A percentile compares a stretch with the other conserved stretches of the same genome.
Evolutionary conservation across 495 filamentous ascomycete species (phyloP).

Genomic region (Penicillium cataractarum): DNA sequence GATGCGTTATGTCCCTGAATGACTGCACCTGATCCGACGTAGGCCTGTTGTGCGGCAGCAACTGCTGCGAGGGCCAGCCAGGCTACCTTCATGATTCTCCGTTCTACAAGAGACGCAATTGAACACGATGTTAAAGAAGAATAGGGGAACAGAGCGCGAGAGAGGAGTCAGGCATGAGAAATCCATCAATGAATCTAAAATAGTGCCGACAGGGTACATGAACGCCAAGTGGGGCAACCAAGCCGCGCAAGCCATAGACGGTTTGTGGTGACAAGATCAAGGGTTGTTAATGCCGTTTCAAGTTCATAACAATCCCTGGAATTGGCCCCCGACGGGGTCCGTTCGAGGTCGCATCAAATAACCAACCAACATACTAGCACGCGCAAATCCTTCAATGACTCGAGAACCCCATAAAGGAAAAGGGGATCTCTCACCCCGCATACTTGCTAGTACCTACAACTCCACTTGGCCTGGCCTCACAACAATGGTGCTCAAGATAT

Average conservation of each 20-base stretch:
- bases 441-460: too few relatives aligned
- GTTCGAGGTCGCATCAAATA: neutral
- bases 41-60: constrained; percentile 6
- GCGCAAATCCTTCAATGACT: neutral
- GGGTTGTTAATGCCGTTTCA: neutral
- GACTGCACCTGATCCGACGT: constrained; percentile 34
- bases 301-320: neutral
- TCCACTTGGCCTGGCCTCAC: neutral
- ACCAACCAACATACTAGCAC: neutral
- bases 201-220: neutral
- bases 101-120: neutral
- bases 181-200: constrained; percentile 7
- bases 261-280: neutral
- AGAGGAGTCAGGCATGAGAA: neutral
- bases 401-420: neutral
- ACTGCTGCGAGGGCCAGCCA: constrained; percentile 3
- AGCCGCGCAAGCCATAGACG: neutral
- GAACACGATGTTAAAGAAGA: neutral
- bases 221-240: constrained; percentile 1
- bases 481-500: neutral
- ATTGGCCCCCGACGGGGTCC: neutral
- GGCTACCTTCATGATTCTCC: neutral
- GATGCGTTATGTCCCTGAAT: constrained; percentile 50
- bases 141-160: neutral
- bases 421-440: neutral